Conservation (phyloP, 2,329 filamentous ascomycete species). For the Fonsecaea pedrosoi region DNA sequence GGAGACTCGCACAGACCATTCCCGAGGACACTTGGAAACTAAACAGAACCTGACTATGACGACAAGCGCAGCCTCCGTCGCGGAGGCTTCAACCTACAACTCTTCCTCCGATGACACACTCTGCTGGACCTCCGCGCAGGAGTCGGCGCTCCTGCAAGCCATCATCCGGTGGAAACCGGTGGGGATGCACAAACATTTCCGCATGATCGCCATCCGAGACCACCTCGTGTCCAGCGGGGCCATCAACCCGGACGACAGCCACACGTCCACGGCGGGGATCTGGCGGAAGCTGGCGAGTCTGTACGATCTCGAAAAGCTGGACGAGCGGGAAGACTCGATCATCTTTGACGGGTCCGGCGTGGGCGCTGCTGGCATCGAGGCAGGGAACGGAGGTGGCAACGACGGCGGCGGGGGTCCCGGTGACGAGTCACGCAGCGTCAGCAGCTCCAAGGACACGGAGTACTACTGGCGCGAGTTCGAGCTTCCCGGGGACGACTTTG, state of each 20-base stretch:
- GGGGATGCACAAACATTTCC: constrained; percentile 92
- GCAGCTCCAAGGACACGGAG: constrained; percentile 46
- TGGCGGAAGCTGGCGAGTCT: constrained; percentile 85
- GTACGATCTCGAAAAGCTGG: constrained; percentile 84
- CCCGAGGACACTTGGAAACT: background rate
- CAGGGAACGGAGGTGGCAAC: background rate
- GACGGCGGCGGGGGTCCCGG: too few species aligned
- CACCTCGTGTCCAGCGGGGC: constrained; percentile 81
- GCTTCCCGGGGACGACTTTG: constrained; percentile 61
- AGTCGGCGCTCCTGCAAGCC: constrained; percentile 88
- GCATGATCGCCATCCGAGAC: constrained; percentile 84
- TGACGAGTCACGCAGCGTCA: constrained; percentile 47
- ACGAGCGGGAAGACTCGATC: constrained; percentile 76
- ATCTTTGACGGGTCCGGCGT: constrained; percentile 50
- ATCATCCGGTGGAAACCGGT: constrained; percentile 97
- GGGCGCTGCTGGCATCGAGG: background rate
- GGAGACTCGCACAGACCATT: background rate
- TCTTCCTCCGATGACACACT: constrained; percentile 15
- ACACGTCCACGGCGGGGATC: constrained; percentile 76
- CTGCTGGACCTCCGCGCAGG: constrained; percentile 94
- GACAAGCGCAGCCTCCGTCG: background rate
- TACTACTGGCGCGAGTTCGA: constrained; percentile 69
- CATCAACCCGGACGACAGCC: constrained; percentile 69
- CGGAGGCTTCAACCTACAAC: background rate
- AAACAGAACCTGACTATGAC: background rate